Evolutionary conservation across 2,329 filamentous ascomycete species (phyloP), one percentile per base, ranked within the genome.

Genomic region (Westerdykella sp.): DNA sequence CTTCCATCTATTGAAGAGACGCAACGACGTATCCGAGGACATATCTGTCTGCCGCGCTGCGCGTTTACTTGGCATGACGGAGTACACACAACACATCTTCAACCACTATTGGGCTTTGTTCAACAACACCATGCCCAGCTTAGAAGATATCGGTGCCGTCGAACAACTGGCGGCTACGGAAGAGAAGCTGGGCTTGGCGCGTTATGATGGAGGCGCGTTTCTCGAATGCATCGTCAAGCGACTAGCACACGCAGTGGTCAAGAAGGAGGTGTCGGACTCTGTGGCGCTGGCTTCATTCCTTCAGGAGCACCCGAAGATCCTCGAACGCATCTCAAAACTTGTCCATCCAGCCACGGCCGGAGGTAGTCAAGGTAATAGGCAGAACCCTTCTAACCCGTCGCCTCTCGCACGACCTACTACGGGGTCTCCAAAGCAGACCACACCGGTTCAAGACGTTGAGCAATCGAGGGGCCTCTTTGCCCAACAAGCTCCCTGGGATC

Each of bases 61-160:
- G 10, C 42, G 42, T 21, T 37, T 44, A n/a, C 38, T 44, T 22
- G 23, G 34, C 14, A 31, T 40, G 42, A 38, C 32, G 15, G 15
- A 37, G 21, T 42, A 44, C 23, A 22, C 40, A 23, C 13, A 36
- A 10, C 42, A 44, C 14, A 41, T 44, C 35, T 39, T 40, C 23
- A 37, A 34, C 6, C 28, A 40, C 22, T 44, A 44, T 13, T 41
- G 37, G 42, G 36, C 31, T 37, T 31, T 12, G 12, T 23, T 44
- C 7, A 22, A 37, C 22, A 44, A 44, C 23, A 28, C 7, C n/a
- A 38, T 22, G 12, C 40, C 31, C 4, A 25, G 13, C 12, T 38
- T 34, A 6, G 21, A 25, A 7, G 23, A 44, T 11, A 28, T 44
- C 12, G 10, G 22, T 2, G 6, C 34, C 7, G 32, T 40, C 13